Evolutionary conservation across 2,329 filamentous ascomycete species (phyloP).

Genomic region (Penicillium palitans): DNA sequence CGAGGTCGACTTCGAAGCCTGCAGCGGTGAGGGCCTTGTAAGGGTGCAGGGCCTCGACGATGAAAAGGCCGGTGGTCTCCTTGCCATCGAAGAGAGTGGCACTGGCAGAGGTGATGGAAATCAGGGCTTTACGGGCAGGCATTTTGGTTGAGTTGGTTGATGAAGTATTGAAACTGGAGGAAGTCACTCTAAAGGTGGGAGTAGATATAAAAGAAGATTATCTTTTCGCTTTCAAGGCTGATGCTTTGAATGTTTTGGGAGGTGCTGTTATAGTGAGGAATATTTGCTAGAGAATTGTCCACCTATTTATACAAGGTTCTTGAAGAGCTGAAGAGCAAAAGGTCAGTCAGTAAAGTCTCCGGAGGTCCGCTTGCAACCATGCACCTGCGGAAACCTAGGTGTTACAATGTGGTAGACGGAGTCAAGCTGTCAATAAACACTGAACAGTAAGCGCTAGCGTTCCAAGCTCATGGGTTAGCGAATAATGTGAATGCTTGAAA

Average conservation of each 20-base stretch:
- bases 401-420: background rate
- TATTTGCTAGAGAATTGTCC: background rate
- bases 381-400: background rate
- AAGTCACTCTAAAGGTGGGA: background rate
- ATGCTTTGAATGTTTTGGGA: background rate
- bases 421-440: background rate
- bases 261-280: background rate
- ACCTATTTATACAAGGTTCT: background rate
- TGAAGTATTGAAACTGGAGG: background rate
- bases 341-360: background rate
- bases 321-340: background rate
- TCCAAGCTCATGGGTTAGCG: background rate
- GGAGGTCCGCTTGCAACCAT: background rate
- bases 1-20: background rate
- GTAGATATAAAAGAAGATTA: background rate
- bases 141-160: background rate
- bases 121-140: background rate
- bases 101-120: background rate
- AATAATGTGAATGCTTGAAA: background rate
- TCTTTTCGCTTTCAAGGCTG: background rate
- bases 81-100: background rate
- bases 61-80: background rate
- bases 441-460: background rate
- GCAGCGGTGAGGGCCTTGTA: background rate
- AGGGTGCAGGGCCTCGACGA: background rate